phyloP scores from a whole-genome alignment of 331 rosid genomes.

The Rhamnella rubrinervis region DNA sequence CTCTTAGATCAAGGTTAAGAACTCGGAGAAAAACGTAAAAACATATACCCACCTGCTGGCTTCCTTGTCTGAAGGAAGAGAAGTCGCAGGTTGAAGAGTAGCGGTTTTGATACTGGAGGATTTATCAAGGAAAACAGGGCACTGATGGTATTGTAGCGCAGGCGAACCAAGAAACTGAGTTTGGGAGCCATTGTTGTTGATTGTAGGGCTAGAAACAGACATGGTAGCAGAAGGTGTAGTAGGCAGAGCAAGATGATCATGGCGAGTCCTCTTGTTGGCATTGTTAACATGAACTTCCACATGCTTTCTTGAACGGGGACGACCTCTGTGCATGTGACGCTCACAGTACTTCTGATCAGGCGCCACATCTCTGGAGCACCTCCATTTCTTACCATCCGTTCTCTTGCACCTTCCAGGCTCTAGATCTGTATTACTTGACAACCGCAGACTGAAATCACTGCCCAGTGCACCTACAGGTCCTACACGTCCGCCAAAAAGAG shows the following conservation, averaged over 20 bases:
- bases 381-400: slow-evolving; percentile 42
- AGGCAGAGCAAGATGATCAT: slow-evolving; percentile 30
- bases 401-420: slow-evolving; percentile 42
- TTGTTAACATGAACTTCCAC: slow-evolving; percentile 68
- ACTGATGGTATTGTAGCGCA: slow-evolving; percentile 35
- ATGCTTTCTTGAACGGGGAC: slow-evolving; percentile 60
- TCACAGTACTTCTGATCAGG: slow-evolving; percentile 41
- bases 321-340: slow-evolving; percentile 46
- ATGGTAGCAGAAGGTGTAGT: slow-evolving; percentile 18
- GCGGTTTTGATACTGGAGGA: slow-evolving; percentile 33
- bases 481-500: background rate
- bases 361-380: slow-evolving; percentile 42
- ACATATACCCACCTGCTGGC: slow-evolving; percentile 41
- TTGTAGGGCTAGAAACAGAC: slow-evolving; percentile 29
- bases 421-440: slow-evolving; percentile 26
- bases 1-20: background rate
- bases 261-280: slow-evolving; percentile 50
- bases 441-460: slow-evolving; percentile 17
- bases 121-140: slow-evolving; percentile 35
- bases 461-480: slow-evolving; percentile 18
- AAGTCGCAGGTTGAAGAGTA: slow-evolving; percentile 25
- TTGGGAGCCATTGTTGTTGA: slow-evolving; percentile 31
- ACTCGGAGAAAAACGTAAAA: background rate
- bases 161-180: slow-evolving; percentile 40
- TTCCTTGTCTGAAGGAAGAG: slow-evolving; percentile 38